Base-by-base conservation (phyloP, 306 rosid species). In the Biancaea sappan region DNA sequence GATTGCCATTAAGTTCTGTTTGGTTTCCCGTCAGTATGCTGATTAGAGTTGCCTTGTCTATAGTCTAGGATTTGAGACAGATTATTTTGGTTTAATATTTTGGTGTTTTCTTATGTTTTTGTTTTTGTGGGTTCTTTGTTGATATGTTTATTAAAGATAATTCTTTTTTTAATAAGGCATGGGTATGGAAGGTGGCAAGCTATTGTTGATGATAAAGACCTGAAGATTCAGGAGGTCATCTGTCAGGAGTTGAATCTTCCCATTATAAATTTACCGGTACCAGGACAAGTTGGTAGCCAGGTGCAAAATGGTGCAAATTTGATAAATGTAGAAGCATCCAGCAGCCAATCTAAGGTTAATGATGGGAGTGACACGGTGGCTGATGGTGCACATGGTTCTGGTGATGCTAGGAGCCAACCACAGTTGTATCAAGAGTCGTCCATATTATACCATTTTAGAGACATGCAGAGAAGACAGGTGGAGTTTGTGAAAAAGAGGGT, bases 101-200 rank as follows among this genome's bases (percentile, higher is more conserved):
- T 76, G 46, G n/a, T 43, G 63, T 71, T 43, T 77, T 64, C 50
- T 13, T 48, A 12, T 18, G 50, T 51, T 40, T 37, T 76, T 52
- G 71, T 32, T 18, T 77, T 48, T 50, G 74, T 54, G 59, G 64
- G 68, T 34, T 65, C 47, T 38, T 24, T 52, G 34, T 57, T 70
- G 53, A 51, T 62, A 29, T 73, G 57, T 67, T 69, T 32, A 50
- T 67, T 46, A 43, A 76, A 62, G 77, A 61, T 16, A 28, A 41
- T 56, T 66, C 58, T 68, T 73, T 71, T 66, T 66, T 57, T 18
- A 43, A 13, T 8, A 73, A 94, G 99, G 89, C 99, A 94, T 73
- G 99, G 99, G 47, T 94, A 94, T 77, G 99, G 99, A 79, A 88
- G 95, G 89, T 94, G 99, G 99, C 99, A 94, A 85, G 94, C 97